Evolutionary conservation across 2,329 filamentous ascomycete species (phyloP).

Genomic region (Raffaelea albimanens): DNA sequence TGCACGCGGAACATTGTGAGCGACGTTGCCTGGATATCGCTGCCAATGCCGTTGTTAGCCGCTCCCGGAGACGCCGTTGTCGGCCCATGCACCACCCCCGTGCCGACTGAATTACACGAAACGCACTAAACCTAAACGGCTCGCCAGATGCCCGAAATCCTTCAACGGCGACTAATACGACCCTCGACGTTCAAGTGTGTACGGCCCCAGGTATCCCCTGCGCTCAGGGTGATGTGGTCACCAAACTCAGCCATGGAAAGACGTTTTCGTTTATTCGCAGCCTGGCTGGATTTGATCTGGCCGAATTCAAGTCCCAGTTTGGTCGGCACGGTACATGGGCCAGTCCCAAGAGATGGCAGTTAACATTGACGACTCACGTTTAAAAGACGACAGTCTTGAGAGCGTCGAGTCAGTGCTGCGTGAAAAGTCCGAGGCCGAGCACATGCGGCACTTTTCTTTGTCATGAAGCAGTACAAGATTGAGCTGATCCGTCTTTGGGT

Average conservation of each 20-base stretch:
- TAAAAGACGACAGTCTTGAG: conserved; percentile 20
- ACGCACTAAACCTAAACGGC: too few species aligned
- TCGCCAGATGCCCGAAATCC: too few species aligned
- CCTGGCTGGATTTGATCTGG: conserved; percentile 25
- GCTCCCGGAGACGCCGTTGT: too few species aligned
- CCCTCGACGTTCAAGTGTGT: conserved; percentile 43
- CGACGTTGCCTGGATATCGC: neutral
- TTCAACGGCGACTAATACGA: conserved; percentile 35
- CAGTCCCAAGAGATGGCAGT: conserved; percentile 30
- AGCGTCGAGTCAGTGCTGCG: neutral
- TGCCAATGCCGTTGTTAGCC: neutral
- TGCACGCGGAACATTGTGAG: neutral
- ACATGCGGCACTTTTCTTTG: conserved; percentile 36
- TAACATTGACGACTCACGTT: conserved; percentile 17
- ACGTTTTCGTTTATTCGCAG: conserved; percentile 34
- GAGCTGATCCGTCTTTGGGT: conserved; percentile 37
- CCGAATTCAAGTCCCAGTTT: conserved; percentile 25
- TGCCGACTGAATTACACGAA: too few species aligned
- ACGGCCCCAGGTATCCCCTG: conserved; percentile 39
- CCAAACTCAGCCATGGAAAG: conserved; percentile 36
- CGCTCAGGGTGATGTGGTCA: conserved; percentile 39
- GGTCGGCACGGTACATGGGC: conserved; percentile 35
- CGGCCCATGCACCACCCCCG: conserved; percentile 39
- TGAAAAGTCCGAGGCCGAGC: conserved; percentile 27
- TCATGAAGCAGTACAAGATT: conserved; percentile 30